Conservation (phyloP, 1,284 basidiomycete genomes). For the Vanrija pseudolonga region DNA sequence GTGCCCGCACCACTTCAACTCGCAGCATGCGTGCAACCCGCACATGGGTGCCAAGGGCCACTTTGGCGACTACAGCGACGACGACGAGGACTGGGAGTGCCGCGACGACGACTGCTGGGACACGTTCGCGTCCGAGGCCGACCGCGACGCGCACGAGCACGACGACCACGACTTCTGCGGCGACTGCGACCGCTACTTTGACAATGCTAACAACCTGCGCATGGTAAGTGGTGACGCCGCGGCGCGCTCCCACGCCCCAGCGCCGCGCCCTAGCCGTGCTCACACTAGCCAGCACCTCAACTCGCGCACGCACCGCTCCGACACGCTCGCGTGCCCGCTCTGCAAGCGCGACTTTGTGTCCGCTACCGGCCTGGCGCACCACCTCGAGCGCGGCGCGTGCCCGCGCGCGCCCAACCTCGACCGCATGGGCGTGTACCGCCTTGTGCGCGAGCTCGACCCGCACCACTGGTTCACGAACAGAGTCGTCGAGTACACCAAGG, state of each 20-base stretch:
- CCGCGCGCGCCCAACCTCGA: not conserved
- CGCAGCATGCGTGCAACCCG: not conserved
- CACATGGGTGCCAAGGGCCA: conserved; percentile 2
- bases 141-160: not conserved
- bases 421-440: conserved; percentile 3
- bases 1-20: not conserved
- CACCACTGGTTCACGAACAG: conserved; percentile 1
- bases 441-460: conserved; percentile 5
- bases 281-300: not conserved
- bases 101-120: not conserved
- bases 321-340: not conserved
- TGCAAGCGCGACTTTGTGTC: not conserved
- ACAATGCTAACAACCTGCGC: not conserved
- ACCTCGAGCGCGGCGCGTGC: conserved; percentile 7
- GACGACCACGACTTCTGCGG: not conserved
- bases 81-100: not conserved
- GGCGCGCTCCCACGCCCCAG: too few species aligned
- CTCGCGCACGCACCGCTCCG: conserved; percentile 1
- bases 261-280: too few species aligned
- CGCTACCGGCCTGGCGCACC: conserved; percentile 6
- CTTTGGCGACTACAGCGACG: not conserved
- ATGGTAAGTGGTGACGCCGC: conserved; percentile 1
- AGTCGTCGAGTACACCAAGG: not conserved
- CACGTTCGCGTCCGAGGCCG: not conserved
- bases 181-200: conserved; percentile 1